A percentile compares a stretch with the other conserved stretches of the same genome.
phyloP scores from a whole-genome alignment of 345 rosid genomes.

The Salix viminalis region DNA sequence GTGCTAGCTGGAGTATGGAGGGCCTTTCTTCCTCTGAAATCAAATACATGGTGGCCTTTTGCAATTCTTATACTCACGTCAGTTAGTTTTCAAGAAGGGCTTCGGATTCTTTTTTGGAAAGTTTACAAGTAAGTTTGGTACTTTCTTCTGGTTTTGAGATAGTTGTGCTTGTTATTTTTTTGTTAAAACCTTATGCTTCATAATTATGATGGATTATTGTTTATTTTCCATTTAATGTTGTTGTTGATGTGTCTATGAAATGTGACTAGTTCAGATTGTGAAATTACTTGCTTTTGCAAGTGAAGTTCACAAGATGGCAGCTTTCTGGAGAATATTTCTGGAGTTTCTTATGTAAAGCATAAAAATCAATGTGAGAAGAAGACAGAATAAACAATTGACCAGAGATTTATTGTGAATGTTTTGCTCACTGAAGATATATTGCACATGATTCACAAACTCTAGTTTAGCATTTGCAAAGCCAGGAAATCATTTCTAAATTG shows the following conservation, averaged over 20 bases:
- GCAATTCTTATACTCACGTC: conserved; percentile 73
- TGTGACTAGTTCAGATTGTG: neutral
- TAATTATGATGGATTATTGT: neutral
- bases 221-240: neutral
- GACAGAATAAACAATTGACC: neutral
- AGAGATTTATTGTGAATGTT: neutral
- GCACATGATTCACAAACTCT: neutral
- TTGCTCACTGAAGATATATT: neutral
- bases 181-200: neutral
- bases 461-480: neutral
- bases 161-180: neutral
- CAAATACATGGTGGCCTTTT: conserved; percentile 73
- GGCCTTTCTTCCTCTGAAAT: conserved; percentile 78
- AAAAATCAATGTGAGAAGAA: neutral
- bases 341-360: neutral
- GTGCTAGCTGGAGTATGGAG: conserved; percentile 85
- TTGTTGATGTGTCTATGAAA: neutral
- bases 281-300: neutral
- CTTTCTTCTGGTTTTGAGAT: neutral
- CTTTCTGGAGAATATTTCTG: neutral
- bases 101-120: conserved; percentile 83
- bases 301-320: neutral
- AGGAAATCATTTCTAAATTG: neutral
- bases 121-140: conserved; percentile 57
- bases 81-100: conserved; percentile 82